A percentile compares a stretch with the other conserved stretches of the same genome.
phyloP scores from a whole-genome alignment of 495 filamentous ascomycete genomes.

The Daldinia childiae region DNA sequence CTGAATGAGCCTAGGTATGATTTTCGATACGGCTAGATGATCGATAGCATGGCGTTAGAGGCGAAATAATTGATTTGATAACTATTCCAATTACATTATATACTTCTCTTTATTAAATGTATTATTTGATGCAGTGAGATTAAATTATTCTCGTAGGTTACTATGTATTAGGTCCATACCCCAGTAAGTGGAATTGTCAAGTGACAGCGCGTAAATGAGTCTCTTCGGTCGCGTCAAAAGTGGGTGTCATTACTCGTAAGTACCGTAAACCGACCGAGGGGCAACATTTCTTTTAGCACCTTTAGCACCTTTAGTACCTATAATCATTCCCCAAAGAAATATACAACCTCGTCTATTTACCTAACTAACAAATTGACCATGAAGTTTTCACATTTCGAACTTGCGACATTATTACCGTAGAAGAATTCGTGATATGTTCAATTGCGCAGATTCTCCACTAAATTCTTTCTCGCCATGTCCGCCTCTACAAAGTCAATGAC shows the following conservation, averaged over 20 bases:
- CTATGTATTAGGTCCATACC: too few relatives aligned
- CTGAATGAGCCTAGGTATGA: constrained; percentile 9
- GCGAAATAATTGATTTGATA: constrained; percentile 5
- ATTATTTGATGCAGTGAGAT: neutral
- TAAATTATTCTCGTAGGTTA: neutral
- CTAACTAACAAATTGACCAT: neutral
- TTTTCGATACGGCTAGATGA: constrained; percentile 7
- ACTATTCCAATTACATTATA: neutral
- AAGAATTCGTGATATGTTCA: constrained; percentile 7
- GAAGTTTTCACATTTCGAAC: neutral
- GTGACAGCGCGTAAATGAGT: constrained; percentile 36
- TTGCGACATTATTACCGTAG: neutral
- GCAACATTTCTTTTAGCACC: constrained; percentile 14
- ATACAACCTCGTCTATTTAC: neutral
- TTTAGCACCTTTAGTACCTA: constrained; percentile 4
- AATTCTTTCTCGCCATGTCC: constrained; percentile 10
- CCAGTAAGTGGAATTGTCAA: constrained; percentile 26
- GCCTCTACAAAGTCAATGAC: constrained; percentile 35
- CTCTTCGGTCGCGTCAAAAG: constrained; percentile 29
- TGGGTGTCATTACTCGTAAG: constrained; percentile 20
- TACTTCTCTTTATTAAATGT: neutral
- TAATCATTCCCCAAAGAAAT: neutral
- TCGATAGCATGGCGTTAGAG: constrained; percentile 38
- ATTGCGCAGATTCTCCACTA: neutral
- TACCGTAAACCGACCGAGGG: constrained; percentile 24